Evolutionary conservation across 768 basidiomycete species (phyloP).

Genomic region (Butyriboletus loyo): DNA sequence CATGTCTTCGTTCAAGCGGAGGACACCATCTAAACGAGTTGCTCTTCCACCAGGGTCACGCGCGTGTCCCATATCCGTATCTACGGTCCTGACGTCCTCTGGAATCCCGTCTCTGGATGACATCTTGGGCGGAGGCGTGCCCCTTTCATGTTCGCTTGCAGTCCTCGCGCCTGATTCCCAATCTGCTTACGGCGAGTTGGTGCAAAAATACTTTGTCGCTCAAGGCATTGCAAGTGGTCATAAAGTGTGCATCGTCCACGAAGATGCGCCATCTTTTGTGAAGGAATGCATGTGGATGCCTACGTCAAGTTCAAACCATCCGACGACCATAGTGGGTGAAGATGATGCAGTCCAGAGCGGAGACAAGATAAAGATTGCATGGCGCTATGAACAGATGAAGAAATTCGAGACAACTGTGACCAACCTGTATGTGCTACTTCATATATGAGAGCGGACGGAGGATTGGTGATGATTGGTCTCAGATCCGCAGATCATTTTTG

Average conservation of each 20-base stretch:
- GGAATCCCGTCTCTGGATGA: conserved; percentile 95
- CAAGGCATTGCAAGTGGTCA: conserved; percentile 81
- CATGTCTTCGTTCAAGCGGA: conserved; percentile 85
- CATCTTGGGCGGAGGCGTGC: conserved; percentile 88
- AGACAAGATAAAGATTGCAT: conserved; percentile 89
- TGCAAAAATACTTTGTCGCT: conserved; percentile 85
- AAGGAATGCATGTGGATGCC: conserved; percentile 82
- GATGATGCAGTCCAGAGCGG: conserved; percentile 35
- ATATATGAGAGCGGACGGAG: neutral
- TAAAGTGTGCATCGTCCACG: conserved; percentile 61
- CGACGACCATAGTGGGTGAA: conserved; percentile 30
- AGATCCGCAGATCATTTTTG: conserved; percentile 64
- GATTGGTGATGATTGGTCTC: conserved; percentile 12
- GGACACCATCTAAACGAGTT: conserved; percentile 43
- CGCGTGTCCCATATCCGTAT: conserved; percentile 51
- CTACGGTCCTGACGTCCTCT: conserved; percentile 67
- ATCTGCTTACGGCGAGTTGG: conserved; percentile 79
- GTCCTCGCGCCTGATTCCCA: conserved; percentile 83
- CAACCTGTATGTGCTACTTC: conserved; percentile 44
- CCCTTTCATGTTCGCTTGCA: conserved; percentile 71
- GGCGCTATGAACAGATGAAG: conserved; percentile 95
- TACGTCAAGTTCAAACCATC: conserved; percentile 7
- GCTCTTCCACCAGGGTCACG: conserved; percentile 52
- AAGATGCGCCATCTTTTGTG: conserved; percentile 54
- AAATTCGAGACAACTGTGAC: conserved; percentile 84